These are phyloP conservation scores for Sporothrix luriei DNA, from an alignment of 2,329 filamentous ascomycete species.

Conservation along the genomic window DNA sequence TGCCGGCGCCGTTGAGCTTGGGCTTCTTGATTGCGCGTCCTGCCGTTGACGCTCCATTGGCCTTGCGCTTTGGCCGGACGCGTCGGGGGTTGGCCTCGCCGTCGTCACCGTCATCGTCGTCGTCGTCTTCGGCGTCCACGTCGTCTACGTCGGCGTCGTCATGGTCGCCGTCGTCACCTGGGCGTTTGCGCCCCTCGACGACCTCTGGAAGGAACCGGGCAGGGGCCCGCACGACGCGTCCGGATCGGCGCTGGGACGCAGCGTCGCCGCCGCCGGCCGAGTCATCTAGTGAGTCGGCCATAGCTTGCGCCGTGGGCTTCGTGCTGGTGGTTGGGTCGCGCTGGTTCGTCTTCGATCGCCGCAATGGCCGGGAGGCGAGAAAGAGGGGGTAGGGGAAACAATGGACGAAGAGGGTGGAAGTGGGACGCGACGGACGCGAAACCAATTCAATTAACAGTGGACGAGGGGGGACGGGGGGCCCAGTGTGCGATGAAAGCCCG, in stretches of 20 bases:
- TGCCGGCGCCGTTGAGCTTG: conserved; percentile 61
- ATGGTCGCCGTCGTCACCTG: conserved; percentile 43
- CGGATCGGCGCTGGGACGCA: conserved; percentile 62
- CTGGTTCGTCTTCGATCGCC: not conserved
- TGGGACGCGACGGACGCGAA: conserved; percentile 18
- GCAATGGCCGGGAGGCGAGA: not conserved
- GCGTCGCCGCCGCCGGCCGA: conserved; percentile 28
- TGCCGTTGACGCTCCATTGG: conserved; percentile 43
- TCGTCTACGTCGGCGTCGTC: conserved; percentile 44
- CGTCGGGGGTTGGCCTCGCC: conserved; percentile 44
- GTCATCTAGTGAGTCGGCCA: conserved; percentile 29
- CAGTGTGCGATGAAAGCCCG: conserved; percentile 3
- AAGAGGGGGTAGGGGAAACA: not conserved
- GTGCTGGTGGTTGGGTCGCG: not conserved
- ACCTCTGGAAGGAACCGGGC: conserved; percentile 62
- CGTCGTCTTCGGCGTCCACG: conserved; percentile 48
- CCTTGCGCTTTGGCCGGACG: conserved; percentile 41
- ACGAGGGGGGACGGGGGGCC: not conserved
- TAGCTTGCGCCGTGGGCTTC: not conserved
- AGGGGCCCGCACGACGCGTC: conserved; percentile 65
- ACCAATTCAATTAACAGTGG: conserved; percentile 19
- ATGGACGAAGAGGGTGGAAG: not conserved
- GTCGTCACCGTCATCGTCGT: conserved; percentile 41
- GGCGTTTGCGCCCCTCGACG: conserved; percentile 60
- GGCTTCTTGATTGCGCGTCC: conserved; percentile 64